Percentiles rank a stretch among this genome's conserved stretches.
Evolutionary conservation across 768 basidiomycete genomes (phyloP).

Genomic region (Mycena albidolilacea): DNA sequence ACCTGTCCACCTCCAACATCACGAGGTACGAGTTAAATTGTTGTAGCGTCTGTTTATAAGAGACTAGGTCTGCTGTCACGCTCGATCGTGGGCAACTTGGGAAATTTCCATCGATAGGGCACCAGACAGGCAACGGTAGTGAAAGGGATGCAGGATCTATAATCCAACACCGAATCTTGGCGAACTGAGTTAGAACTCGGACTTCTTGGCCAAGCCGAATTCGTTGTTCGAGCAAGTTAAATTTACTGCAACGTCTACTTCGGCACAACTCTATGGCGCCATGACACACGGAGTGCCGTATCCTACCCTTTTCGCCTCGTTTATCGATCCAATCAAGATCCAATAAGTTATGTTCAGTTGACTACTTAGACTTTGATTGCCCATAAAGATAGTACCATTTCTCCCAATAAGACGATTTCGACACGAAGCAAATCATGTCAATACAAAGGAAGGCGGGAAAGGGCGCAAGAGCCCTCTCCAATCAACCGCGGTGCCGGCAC

Average conservation of each 20-base stretch:
- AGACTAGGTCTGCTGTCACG: neutral
- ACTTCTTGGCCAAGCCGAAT: neutral
- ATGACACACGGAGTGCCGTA: neutral
- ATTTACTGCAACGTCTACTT: neutral
- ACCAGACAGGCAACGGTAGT: no score
- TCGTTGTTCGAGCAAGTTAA: neutral
- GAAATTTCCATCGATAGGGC: neutral
- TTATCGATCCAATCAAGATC: neutral
- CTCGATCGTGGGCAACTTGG: constrained; percentile 1
- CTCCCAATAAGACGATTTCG: neutral
- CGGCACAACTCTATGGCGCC: neutral
- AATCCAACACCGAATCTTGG: constrained; percentile 7
- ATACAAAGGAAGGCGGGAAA: constrained; percentile 6
- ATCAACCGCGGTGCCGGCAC: no score
- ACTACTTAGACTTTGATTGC: constrained; percentile 2
- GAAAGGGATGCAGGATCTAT: constrained; percentile 5
- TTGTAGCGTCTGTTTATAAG: no score
- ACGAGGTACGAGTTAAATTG: no score
- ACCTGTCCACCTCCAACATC: constrained; percentile 1
- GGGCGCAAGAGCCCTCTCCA: no score
- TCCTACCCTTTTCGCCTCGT: neutral
- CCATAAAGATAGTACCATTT: neutral
- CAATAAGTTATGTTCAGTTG: neutral
- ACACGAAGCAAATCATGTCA: neutral
- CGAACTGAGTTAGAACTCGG: neutral